Evolutionary conservation across 2,329 filamentous ascomycete genomes (phyloP).

Genomic region (Rhynchosporium graminicola): DNA sequence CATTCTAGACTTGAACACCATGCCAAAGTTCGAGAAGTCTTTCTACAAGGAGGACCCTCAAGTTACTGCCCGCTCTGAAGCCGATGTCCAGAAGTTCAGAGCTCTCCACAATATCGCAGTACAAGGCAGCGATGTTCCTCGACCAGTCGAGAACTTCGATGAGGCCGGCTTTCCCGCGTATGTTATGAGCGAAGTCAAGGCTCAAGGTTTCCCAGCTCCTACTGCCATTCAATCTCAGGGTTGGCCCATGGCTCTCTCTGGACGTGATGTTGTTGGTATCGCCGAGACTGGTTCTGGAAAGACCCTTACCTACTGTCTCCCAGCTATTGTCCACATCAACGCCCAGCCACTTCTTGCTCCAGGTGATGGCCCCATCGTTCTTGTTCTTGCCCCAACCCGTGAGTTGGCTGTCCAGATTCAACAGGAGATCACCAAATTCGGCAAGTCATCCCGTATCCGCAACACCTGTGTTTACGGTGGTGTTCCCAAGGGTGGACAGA

Average conservation of each 20-base stretch:
- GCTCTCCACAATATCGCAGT: constrained; percentile 82
- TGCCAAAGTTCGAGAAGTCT: constrained; percentile 98
- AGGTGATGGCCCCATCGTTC: constrained; percentile 93
- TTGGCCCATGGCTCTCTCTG: constrained; percentile 98
- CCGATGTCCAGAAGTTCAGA: constrained; percentile 87
- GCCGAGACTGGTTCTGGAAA: constrained; percentile 99
- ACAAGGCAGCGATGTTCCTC: constrained; percentile 77
- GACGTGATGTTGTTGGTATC: constrained; percentile 98
- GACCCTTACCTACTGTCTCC: constrained; percentile 97
- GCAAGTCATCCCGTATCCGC: constrained; percentile 94
- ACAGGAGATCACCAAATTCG: constrained; percentile 97
- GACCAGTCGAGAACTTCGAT: constrained; percentile 95
- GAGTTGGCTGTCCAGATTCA: constrained; percentile 99
- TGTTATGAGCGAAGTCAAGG: constrained; percentile 98
- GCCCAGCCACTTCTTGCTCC: constrained; percentile 94
- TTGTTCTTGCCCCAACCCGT: constrained; percentile 94
- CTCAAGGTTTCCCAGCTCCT: constrained; percentile 89
- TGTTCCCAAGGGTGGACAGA: constrained; percentile 97
- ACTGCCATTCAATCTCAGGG: constrained; percentile 98
- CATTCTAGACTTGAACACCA: constrained; percentile 64
- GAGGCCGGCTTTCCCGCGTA: constrained; percentile 97
- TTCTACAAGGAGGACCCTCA: constrained; percentile 96
- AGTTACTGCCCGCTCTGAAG: constrained; percentile 71
- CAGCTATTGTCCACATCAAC: constrained; percentile 99
- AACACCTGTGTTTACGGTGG: constrained; percentile 99